Evolutionary conservation across 2,329 filamentous ascomycete species (phyloP), one percentile per base, ranked within the genome.

Genomic region (Claviceps capensis): DNA sequence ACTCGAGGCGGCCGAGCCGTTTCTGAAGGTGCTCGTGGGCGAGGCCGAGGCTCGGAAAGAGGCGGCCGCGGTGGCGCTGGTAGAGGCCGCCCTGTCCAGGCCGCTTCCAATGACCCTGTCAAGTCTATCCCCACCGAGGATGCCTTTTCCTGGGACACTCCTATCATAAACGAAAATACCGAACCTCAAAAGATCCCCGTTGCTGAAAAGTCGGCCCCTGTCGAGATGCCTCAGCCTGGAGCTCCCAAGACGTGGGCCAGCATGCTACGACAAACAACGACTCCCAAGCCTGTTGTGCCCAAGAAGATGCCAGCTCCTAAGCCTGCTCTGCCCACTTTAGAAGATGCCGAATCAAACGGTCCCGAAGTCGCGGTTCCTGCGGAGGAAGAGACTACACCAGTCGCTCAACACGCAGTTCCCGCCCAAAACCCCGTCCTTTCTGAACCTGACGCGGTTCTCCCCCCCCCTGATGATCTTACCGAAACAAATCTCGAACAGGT

Each of bases 401-500:
- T 69, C 58, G 56, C 62, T 57, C 56, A 65, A 64, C 58, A 61
- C 61, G 58, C 59, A 53, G 53, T 59, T 55, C 59, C 59, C 48
- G 57, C 54, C 55, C 54, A 55, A 8, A 47, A 48, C 38, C 51
- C 59, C 8, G 54, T 56, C 47, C 52, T 72, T 43, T 69, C 72
- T 53, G 75, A 75, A 54, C 68, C 75, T 51, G 77, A 76, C 60
- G 67, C 76, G 49, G 72, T 76, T 47, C 68, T 91, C 46, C 76
- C 78, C 47, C 84, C 86, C 16, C 79, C 87, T 23, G 88, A 89
- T 66, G 82, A 90, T 62, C 78, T 97, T 58, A 97, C 91, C 30
- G 83, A 91, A 71, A 85, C 83, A 60, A 97, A 97, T 69, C 84
- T 97, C 53, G 90, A 95, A 67, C 87, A 91, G 69, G 77, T 97